These are phyloP conservation scores for Mycena metata DNA, from an alignment of 768 basidiomycete genomes.

Conservation along the genomic window DNA sequence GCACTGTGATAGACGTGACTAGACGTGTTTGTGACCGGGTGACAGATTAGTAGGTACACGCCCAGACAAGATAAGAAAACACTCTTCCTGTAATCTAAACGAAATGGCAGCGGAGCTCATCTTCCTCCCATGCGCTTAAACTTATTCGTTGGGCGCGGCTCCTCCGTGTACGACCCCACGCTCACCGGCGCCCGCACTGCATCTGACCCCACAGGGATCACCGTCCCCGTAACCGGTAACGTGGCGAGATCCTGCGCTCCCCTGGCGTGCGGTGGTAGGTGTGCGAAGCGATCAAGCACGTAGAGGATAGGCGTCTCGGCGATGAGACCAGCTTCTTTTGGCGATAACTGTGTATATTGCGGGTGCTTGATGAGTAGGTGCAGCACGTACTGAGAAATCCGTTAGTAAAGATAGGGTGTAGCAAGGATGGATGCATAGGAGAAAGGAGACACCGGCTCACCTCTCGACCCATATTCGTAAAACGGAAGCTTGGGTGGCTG, in stretches of 20 bases:
- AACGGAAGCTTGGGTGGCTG: conserved; percentile 33
- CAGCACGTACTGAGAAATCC: conserved; percentile 13
- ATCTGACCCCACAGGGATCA: conserved; percentile 15
- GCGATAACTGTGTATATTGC: conserved; percentile 29
- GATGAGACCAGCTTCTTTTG: conserved; percentile 17
- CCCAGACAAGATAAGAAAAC: too few relatives aligned
- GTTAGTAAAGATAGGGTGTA: too few relatives aligned
- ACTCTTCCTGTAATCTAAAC: too few relatives aligned
- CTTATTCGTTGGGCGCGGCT: conserved; percentile 27
- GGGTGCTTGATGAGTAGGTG: conserved; percentile 21
- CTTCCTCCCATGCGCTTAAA: conserved; percentile 3
- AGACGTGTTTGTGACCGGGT: too few relatives aligned
- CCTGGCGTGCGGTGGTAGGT: conserved; percentile 11
- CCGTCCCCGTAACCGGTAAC: conserved; percentile 23
- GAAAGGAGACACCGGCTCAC: not conserved
- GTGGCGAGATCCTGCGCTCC: conserved; percentile 4
- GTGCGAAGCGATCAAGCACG: conserved; percentile 26
- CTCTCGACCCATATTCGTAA: conserved; percentile 33
- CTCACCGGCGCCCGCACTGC: conserved; percentile 20
- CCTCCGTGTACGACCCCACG: conserved; percentile 12
- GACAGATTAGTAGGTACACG: too few relatives aligned
- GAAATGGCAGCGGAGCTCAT: too few relatives aligned
- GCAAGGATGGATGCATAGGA: not conserved
- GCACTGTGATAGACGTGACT: too few relatives aligned
- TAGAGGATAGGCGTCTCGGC: conserved; percentile 28